Evolutionary conservation across 192 early-diverging fungal species (phyloP).

Genomic region (Oehlia diaphana): DNA sequence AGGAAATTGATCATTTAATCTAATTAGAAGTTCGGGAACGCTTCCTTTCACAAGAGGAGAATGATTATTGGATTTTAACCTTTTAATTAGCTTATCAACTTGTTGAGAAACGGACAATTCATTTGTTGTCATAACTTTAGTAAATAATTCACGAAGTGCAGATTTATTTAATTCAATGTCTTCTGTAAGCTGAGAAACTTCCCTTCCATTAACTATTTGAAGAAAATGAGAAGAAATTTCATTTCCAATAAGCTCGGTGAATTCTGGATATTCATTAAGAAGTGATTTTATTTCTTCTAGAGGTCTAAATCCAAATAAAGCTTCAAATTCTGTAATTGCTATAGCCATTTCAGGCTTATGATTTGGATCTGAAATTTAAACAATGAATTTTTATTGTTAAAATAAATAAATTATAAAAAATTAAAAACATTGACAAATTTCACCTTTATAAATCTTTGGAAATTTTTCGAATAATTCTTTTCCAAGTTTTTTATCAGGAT

Average conservation of each 20-base stretch:
- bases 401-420: neutral
- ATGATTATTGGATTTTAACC: neutral
- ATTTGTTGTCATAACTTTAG: constrained; percentile 16
- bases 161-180: neutral
- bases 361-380: constrained; percentile 60
- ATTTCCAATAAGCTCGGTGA: constrained; percentile 64
- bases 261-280: constrained; percentile 77
- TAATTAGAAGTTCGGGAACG: constrained; percentile 62
- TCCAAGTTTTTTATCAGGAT: constrained; percentile 92
- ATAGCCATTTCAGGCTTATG: constrained; percentile 98
- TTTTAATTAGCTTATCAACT: constrained; percentile 4
- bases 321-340: constrained; percentile 93
- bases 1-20: constrained; percentile 83
- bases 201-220: constrained; percentile 34
- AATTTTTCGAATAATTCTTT: constrained; percentile 62
- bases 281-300: constrained; percentile 70
- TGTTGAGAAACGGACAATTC: neutral
- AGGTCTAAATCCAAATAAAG: constrained; percentile 90
- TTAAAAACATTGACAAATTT: neutral
- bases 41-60: neutral
- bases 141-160: constrained; percentile 6
- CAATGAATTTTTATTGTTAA: neutral
- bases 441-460: constrained; percentile 85
- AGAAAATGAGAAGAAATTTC: constrained; percentile 47
- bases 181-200: neutral